These are phyloP conservation scores for Aphanoascus verrucosus DNA, from an alignment of 2,329 filamentous ascomycete species.

Conservation along the genomic window DNA sequence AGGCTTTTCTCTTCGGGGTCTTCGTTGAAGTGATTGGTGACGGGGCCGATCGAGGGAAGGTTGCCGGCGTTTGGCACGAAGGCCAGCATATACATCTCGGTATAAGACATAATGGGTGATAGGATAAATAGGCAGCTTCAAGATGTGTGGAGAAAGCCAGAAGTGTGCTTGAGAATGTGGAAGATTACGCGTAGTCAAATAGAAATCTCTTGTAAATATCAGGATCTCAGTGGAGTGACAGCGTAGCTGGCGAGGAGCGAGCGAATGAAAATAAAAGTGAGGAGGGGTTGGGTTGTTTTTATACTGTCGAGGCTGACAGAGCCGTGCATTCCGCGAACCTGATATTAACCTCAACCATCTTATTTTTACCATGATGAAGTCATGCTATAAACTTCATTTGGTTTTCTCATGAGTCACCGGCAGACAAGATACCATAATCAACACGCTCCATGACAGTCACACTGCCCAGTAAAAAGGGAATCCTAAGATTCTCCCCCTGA, in stretches of 20 bases:
- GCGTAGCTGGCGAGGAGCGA: neutral
- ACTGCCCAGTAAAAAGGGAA: too few relatives aligned
- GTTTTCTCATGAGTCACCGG: neutral
- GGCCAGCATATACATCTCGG: slow-evolving; percentile 12
- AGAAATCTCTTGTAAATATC: neutral
- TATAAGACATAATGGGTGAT: slow-evolving; percentile 11
- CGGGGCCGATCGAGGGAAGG: slow-evolving; percentile 13
- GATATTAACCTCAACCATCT: neutral
- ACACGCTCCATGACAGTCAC: too few relatives aligned
- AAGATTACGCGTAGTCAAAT: neutral
- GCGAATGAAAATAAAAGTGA: neutral
- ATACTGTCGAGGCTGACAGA: neutral
- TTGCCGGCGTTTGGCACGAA: slow-evolving; percentile 3
- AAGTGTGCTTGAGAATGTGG: neutral
- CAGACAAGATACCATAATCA: neutral
- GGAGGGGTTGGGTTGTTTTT: neutral
- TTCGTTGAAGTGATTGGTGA: slow-evolving; percentile 3
- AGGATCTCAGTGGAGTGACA: neutral
- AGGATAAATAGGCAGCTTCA: neutral
- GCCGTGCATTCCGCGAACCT: neutral
- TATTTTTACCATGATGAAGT: neutral
- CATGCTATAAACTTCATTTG: neutral
- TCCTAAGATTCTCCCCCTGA: too few relatives aligned
- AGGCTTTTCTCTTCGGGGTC: slow-evolving; percentile 9
- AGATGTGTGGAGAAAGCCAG: neutral